Conservation (phyloP, 2,329 filamentous ascomycete species). For the Ploettnerulaceae sp. region DNA sequence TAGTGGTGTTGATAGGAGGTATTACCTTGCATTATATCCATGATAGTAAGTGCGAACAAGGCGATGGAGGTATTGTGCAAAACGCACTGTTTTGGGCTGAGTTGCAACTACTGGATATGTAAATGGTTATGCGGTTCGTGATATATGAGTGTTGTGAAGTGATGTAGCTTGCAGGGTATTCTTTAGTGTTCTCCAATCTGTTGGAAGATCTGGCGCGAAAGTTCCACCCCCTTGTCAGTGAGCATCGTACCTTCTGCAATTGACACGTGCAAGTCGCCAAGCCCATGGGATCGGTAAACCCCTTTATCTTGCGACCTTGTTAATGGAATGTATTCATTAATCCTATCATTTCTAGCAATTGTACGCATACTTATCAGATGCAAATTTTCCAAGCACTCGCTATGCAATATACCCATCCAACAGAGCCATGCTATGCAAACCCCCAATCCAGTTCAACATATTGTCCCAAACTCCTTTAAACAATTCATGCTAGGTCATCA, state of each 20-base stretch:
- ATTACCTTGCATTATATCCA: conserved; percentile 25
- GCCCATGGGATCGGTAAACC: not conserved
- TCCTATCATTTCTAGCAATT: not conserved
- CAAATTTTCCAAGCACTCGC: conserved; percentile 12
- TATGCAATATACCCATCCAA: conserved; percentile 16
- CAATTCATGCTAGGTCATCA: conserved; percentile 29
- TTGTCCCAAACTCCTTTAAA: conserved; percentile 17
- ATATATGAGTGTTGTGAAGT: not conserved
- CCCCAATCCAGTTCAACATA: not conserved
- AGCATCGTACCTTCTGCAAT: not conserved
- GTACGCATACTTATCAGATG: conserved; percentile 11
- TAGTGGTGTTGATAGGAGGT: not conserved
- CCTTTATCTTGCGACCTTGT: not conserved
- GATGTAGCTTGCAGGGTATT: too few species aligned
- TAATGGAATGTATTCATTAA: not conserved
- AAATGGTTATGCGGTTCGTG: not conserved
- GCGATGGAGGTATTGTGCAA: not conserved
- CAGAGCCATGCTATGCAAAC: not conserved
- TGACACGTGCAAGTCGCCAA: not conserved
- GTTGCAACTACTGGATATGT: too few species aligned
- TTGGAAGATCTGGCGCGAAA: too few species aligned
- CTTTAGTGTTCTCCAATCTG: too few species aligned
- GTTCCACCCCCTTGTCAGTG: not conserved
- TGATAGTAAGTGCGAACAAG: conserved; percentile 1
- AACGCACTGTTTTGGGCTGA: not conserved